Percentiles rank a stretch among this genome's conserved stretches.
Conservation (phyloP, 1,139 yeast genomes). For the Yamadazyma kanchanaburiensis region DNA sequence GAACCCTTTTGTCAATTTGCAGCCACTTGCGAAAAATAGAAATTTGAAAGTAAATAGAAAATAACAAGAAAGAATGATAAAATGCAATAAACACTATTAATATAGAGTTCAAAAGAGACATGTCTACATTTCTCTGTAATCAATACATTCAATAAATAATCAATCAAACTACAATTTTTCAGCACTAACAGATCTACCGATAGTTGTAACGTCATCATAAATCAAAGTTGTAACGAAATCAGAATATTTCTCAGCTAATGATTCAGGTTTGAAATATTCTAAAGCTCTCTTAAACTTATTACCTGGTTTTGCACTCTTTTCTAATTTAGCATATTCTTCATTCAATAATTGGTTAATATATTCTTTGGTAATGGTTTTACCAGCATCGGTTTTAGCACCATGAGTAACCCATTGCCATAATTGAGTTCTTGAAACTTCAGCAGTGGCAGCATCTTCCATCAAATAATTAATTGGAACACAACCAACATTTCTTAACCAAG, state of each 20-base stretch:
- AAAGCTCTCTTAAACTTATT: slow-evolving; percentile 64
- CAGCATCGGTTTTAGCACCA: slow-evolving; percentile 59
- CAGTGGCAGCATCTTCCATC: slow-evolving; percentile 90
- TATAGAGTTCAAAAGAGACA: too few species aligned
- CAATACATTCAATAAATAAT: slow-evolving; percentile 1
- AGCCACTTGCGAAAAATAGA: too few species aligned
- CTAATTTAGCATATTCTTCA: slow-evolving; percentile 62
- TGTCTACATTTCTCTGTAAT: not conserved
- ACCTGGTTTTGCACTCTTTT: slow-evolving; percentile 44
- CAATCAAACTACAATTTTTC: slow-evolving; percentile 36
- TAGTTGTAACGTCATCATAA: slow-evolving; percentile 65
- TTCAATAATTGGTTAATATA: slow-evolving; percentile 53
- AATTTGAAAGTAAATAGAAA: too few species aligned
- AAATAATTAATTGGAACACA: slow-evolving; percentile 80
- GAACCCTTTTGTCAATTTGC: too few species aligned
- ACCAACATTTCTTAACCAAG: slow-evolving; percentile 78
- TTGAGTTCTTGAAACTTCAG: slow-evolving; percentile 81
- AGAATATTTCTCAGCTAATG: slow-evolving; percentile 62
- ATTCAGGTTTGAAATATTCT: slow-evolving; percentile 62
- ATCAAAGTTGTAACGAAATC: slow-evolving; percentile 72
- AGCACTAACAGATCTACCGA: slow-evolving; percentile 44
- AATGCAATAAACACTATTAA: too few species aligned
- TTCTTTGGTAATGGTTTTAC: slow-evolving; percentile 54
- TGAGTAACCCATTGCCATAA: slow-evolving; percentile 85
- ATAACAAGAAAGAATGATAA: too few species aligned